Evolutionary conservation across 2,329 filamentous ascomycete species (phyloP).

Genomic region (Cephalotrichum gorgonifer): DNA sequence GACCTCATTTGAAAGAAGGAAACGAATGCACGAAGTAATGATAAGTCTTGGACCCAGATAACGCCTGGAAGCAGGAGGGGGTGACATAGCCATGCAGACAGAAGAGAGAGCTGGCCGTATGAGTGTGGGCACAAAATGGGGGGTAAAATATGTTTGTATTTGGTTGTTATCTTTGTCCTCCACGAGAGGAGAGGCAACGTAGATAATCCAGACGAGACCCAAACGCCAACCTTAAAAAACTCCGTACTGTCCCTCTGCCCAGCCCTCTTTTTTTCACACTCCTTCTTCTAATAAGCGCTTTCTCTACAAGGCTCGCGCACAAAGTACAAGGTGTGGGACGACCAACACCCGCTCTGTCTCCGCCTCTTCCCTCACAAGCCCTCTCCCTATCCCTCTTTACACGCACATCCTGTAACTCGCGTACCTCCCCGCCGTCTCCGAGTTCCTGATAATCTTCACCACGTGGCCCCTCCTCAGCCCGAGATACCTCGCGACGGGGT

Average conservation of each 20-base stretch:
- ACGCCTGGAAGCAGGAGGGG: neutral
- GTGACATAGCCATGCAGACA: too few relatives aligned
- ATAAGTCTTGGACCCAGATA: neutral
- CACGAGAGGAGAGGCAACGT: neutral
- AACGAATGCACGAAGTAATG: too few relatives aligned
- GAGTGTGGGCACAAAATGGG: neutral
- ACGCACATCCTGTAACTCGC: constrained; percentile 78
- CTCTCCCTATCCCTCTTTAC: constrained; percentile 26
- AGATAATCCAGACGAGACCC: neutral
- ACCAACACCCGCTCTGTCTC: neutral
- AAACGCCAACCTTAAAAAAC: neutral
- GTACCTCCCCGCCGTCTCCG: constrained; percentile 91
- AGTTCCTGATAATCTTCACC: constrained; percentile 95
- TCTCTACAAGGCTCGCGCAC: too few relatives aligned
- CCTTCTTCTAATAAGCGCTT: neutral
- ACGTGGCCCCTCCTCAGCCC: constrained; percentile 87
- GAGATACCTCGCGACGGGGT: constrained; percentile 87
- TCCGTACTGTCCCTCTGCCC: neutral
- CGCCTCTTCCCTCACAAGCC: too few relatives aligned
- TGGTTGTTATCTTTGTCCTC: neutral
- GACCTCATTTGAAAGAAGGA: too few relatives aligned
- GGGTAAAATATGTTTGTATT: neutral
- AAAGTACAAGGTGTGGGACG: too few relatives aligned
- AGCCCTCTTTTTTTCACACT: neutral
- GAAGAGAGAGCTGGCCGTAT: too few relatives aligned